Evolutionary conservation across 768 basidiomycete genomes (phyloP).

Genomic region (Boletus speciosus): DNA sequence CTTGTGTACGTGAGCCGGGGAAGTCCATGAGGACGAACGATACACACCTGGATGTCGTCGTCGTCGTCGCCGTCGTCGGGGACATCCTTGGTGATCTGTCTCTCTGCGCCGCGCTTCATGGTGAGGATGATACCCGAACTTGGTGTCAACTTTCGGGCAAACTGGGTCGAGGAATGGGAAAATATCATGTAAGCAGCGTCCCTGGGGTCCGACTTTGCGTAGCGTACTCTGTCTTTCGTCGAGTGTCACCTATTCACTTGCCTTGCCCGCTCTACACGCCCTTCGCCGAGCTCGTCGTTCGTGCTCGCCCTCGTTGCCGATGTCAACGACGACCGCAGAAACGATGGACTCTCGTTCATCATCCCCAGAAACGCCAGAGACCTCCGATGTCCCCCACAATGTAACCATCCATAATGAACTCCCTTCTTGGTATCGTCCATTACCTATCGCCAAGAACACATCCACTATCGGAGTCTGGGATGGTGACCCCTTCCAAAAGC

Average conservation of each 20-base stretch:
- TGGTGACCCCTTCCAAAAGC: conserved; percentile 42
- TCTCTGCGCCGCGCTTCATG: conserved; percentile 78
- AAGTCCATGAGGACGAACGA: neutral
- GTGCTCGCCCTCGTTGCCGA: conserved; percentile 25
- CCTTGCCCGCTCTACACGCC: neutral
- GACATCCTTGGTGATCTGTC: conserved; percentile 60
- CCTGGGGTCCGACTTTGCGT: conserved; percentile 9
- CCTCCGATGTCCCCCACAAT: conserved; percentile 51
- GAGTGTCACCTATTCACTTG: neutral
- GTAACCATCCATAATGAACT: conserved; percentile 49
- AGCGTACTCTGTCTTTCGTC: neutral
- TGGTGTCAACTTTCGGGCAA: neutral
- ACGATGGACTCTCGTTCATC: conserved; percentile 64
- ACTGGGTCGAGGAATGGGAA: conserved; percentile 8
- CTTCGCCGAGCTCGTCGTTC: conserved; percentile 3
- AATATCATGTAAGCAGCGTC: conserved; percentile 20
- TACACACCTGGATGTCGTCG: conserved; percentile 35
- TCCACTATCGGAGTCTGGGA: conserved; percentile 43
- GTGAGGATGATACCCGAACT: conserved; percentile 2
- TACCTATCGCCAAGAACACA: conserved; percentile 40
- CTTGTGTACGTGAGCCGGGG: conserved; percentile 28
- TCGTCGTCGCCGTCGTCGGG: conserved; percentile 36
- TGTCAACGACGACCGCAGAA: conserved; percentile 56
- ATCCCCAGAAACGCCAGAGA: conserved; percentile 68
- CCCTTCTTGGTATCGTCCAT: conserved; percentile 56